These are phyloP conservation scores for Colletotrichum sp. DNA, from an alignment of 2,329 filamentous ascomycete genomes.

Conservation along the genomic window DNA sequence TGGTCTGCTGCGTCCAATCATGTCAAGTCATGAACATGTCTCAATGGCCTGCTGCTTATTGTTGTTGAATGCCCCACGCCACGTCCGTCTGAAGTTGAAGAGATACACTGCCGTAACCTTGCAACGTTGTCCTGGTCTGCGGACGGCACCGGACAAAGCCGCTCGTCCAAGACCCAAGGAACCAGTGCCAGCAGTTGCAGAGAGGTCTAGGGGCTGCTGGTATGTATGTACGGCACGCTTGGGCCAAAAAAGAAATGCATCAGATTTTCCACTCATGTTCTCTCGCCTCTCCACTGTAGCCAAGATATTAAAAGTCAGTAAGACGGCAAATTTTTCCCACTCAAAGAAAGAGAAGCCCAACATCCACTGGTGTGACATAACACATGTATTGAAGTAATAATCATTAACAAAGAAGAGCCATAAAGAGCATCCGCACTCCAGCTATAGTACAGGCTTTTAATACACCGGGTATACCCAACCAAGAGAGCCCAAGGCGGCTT, in stretches of 20 bases:
- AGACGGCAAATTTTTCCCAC: not conserved
- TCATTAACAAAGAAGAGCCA: conserved; percentile 4
- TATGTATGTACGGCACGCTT: not conserved
- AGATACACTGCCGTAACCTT: not conserved
- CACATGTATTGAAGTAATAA: not conserved
- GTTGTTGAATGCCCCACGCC: not conserved
- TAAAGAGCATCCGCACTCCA: not conserved
- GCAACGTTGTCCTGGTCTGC: not conserved
- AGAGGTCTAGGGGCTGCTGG: not conserved
- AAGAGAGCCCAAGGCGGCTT: not conserved
- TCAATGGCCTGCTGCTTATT: not conserved
- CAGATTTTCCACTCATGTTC: not conserved
- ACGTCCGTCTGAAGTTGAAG: not conserved
- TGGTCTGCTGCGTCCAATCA: not conserved
- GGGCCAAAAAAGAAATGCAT: not conserved
- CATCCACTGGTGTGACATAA: not conserved
- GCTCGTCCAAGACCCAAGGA: not conserved
- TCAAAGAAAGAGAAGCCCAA: not conserved
- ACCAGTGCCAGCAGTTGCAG: not conserved
- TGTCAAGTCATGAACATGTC: not conserved
- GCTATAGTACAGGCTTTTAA: conserved; percentile 19
- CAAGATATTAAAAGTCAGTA: not conserved
- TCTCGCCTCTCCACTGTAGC: not conserved
- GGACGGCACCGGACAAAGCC: not conserved
- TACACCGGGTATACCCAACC: conserved; percentile 18